These are phyloP conservation scores for Dysphania ambrosioides DNA, from an alignment of 148 eudicot genomes.

Conservation along the genomic window DNA sequence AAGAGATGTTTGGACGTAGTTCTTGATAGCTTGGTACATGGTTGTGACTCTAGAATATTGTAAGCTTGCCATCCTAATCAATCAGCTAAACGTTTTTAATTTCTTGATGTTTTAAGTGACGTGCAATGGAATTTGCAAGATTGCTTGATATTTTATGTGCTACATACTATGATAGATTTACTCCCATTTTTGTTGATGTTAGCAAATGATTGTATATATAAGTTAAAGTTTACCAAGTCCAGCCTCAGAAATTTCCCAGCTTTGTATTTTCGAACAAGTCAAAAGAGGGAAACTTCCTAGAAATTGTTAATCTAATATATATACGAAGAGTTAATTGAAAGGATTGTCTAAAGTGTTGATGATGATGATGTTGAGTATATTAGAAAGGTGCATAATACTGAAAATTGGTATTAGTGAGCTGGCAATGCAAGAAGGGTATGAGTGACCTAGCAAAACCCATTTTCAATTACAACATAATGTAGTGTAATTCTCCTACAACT, in stretches of 20 bases:
- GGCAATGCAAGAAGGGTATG: no score
- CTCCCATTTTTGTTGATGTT: neutral
- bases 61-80: neutral
- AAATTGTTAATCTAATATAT: neutral
- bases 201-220: slow-evolving; percentile 4
- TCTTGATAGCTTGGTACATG: slow-evolving; percentile 16
- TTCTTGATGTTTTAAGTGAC: neutral
- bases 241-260: slow-evolving; percentile 23
- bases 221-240: neutral
- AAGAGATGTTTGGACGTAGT: neutral
- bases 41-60: neutral
- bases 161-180: neutral
- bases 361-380: no score
- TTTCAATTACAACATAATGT: no score
- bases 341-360: no score
- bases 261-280: neutral
- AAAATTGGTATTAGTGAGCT: no score
- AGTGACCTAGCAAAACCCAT: no score
- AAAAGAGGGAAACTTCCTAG: slow-evolving; percentile 31
- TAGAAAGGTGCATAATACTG: no score
- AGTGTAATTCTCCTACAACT: no score
- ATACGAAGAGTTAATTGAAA: no score
- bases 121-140: neutral
- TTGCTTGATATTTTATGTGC: neutral
- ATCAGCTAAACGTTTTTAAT: neutral